Conservation (phyloP, 768 basidiomycete genomes). For the Boletellus emodensis region DNA sequence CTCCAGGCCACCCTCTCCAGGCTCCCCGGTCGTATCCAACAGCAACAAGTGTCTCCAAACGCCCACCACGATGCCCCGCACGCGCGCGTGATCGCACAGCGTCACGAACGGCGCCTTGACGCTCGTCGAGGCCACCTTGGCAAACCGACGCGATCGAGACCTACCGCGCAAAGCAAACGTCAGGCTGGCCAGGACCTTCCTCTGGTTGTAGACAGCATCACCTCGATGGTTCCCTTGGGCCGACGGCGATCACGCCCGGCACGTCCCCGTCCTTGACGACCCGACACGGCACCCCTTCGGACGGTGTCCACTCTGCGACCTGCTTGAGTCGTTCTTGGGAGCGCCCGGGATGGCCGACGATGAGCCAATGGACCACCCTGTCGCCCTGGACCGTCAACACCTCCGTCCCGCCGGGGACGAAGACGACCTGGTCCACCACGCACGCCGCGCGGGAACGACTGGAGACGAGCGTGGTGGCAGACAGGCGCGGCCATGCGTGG, state of each 20-base stretch:
- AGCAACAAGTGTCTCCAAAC: conserved; percentile 22
- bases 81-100: conserved; percentile 20
- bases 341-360: conserved; percentile 16
- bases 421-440: conserved; percentile 26
- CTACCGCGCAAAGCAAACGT: conserved; percentile 1
- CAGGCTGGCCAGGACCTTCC: no score
- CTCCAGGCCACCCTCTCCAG: conserved; percentile 21
- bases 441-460: not conserved
- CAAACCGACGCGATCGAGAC: conserved; percentile 11
- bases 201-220: not conserved
- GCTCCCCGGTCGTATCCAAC: conserved; percentile 21
- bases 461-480: conserved; percentile 12
- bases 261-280: conserved; percentile 19
- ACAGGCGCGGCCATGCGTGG: conserved; percentile 18
- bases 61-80: conserved; percentile 23
- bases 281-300: conserved; percentile 14
- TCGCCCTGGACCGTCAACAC: conserved; percentile 27
- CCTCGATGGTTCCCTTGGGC: conserved; percentile 12
- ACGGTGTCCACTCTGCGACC: conserved; percentile 18
- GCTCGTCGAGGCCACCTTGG: conserved; percentile 17
- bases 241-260: conserved; percentile 19
- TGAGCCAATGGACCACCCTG: conserved; percentile 21
- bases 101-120: conserved; percentile 19
- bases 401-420: conserved; percentile 24
- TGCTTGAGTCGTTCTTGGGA: conserved; percentile 11